Evolutionary conservation across 306 rosid species (phyloP).

Genomic region (Ceratonia siliqua): DNA sequence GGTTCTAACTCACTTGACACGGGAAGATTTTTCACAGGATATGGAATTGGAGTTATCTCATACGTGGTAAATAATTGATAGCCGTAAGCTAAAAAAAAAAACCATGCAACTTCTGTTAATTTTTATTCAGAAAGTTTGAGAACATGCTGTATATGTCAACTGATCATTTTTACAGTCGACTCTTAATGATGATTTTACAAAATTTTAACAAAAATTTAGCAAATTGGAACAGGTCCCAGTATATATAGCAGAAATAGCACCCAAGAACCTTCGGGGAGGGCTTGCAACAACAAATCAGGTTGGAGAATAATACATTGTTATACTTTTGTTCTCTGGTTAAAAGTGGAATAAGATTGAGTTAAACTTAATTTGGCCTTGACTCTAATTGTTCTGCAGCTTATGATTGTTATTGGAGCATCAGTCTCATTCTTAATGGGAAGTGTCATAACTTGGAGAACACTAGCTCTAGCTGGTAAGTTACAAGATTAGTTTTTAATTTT

Average conservation of each 20-base stretch:
- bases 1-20: slow-evolving; percentile 54
- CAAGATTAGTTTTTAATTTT: slow-evolving; percentile 9
- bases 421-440: slow-evolving; percentile 63
- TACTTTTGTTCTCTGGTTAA: background rate
- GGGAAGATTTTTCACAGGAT: slow-evolving; percentile 77
- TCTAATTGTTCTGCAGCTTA: slow-evolving; percentile 49
- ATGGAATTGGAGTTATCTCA: slow-evolving; percentile 81
- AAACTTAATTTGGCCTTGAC: slow-evolving; percentile 25
- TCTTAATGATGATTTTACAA: slow-evolving; percentile 14
- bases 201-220: slow-evolving; percentile 13
- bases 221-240: slow-evolving; percentile 59
- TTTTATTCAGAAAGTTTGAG: background rate
- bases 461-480: slow-evolving; percentile 58
- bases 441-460: slow-evolving; percentile 56
- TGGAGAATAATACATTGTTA: slow-evolving; percentile 11
- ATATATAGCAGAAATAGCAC: slow-evolving; percentile 75
- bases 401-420: slow-evolving; percentile 73
- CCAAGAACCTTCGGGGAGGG: slow-evolving; percentile 70
- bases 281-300: slow-evolving; percentile 74
- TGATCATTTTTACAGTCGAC: background rate
- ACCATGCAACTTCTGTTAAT: background rate
- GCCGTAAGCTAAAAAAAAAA: background rate
- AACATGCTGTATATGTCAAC: background rate
- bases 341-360: background rate
- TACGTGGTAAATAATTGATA: slow-evolving; percentile 54